Percentiles rank a stretch among this genome's conserved stretches.
phyloP scores from a whole-genome alignment of 768 basidiomycete species.

The Russula vinacea region DNA sequence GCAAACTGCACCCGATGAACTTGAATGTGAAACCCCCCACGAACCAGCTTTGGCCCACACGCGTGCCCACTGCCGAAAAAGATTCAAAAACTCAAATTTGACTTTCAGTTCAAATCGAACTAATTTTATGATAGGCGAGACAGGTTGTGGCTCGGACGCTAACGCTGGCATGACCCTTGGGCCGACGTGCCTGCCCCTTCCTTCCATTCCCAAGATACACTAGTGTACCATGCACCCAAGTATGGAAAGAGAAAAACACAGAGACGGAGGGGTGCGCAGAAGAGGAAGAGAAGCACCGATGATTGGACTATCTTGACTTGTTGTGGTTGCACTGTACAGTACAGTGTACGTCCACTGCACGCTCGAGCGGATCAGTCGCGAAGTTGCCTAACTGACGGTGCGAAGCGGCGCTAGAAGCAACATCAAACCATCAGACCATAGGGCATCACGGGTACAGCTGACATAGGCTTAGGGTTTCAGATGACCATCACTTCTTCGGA shows the following conservation, averaged over 20 bases:
- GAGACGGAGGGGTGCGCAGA: neutral
- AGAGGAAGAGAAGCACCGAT: neutral
- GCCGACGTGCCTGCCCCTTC: conserved; percentile 4
- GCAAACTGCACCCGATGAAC: neutral
- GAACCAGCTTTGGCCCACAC: too few relatives aligned
- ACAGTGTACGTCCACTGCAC: neutral
- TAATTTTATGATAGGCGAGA: neutral
- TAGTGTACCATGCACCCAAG: too few relatives aligned
- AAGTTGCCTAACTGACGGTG: neutral
- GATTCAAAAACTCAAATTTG: neutral
- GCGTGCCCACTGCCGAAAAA: neutral
- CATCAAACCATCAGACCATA: neutral
- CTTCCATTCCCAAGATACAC: neutral
- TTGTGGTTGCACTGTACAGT: neutral
- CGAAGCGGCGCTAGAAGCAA: neutral
- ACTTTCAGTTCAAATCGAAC: neutral
- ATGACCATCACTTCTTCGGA: neutral
- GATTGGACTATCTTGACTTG: neutral
- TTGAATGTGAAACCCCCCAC: too few relatives aligned
- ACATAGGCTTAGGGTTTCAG: neutral
- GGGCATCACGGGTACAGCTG: neutral
- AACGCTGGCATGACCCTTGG: neutral
- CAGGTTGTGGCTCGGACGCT: neutral
- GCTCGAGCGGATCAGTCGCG: neutral
- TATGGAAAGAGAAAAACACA: neutral